phyloP scores from a whole-genome alignment of 192 early-diverging fungal genomes.

The Podila verticillata region DNA sequence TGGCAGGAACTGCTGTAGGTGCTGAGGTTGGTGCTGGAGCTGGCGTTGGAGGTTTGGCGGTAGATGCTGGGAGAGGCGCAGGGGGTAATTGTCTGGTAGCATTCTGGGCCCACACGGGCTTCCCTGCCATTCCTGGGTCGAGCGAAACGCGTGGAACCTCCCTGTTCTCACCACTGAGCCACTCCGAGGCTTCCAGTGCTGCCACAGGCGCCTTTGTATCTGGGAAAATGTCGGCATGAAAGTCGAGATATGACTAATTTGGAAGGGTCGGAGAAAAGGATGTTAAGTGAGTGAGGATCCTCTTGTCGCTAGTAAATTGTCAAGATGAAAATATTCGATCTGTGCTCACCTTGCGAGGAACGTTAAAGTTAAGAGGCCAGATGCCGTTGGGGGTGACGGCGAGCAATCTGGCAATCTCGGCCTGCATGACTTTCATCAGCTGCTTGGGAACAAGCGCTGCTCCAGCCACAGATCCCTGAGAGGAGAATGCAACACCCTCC shows the following conservation, averaged over 20 bases:
- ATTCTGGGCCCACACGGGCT: slow-evolving; percentile 16
- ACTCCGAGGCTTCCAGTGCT: slow-evolving; percentile 65
- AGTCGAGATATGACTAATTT: slow-evolving; percentile 77
- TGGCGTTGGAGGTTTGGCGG: slow-evolving; percentile 2
- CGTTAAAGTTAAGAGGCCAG: slow-evolving; percentile 73
- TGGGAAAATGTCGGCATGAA: slow-evolving; percentile 88
- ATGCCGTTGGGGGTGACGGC: slow-evolving; percentile 66
- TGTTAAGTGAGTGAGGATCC: background rate
- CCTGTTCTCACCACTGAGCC: slow-evolving; percentile 64
- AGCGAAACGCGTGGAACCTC: slow-evolving; percentile 55
- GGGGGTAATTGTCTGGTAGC: slow-evolving; percentile 1
- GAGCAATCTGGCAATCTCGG: slow-evolving; percentile 74
- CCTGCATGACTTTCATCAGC: slow-evolving; percentile 74
- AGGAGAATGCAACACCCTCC: slow-evolving; percentile 56
- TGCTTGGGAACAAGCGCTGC: slow-evolving; percentile 76
- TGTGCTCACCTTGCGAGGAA: slow-evolving; percentile 68
- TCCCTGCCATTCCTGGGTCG: slow-evolving; percentile 58
- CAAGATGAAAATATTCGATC: background rate
- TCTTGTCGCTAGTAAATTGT: background rate
- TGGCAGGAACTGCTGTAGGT: background rate
- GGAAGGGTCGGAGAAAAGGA: background rate
- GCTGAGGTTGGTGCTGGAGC: slow-evolving; percentile 7
- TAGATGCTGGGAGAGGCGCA: background rate
- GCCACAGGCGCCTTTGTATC: slow-evolving; percentile 72
- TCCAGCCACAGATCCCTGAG: slow-evolving; percentile 58